Evolutionary conservation across 805 yeast species (phyloP).

Genomic region (Wickerhamiella sorbophila): DNA sequence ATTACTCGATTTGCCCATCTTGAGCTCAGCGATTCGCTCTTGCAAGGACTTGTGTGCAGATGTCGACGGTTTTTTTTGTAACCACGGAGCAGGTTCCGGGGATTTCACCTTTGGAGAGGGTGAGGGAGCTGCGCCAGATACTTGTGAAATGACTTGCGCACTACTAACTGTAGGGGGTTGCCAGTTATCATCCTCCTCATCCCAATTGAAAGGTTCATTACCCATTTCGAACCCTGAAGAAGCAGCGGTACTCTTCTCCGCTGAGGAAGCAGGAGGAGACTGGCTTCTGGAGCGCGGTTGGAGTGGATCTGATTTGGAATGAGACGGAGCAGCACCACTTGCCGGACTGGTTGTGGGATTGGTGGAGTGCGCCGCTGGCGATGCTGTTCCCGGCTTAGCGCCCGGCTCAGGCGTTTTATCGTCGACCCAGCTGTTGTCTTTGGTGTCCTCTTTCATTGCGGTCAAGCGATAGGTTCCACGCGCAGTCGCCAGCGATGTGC

Average conservation of each 20-base stretch:
- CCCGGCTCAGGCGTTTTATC: background rate
- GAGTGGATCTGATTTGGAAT: background rate
- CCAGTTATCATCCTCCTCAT: conserved; percentile 27
- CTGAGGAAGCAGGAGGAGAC: conserved; percentile 6
- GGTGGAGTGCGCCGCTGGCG: background rate
- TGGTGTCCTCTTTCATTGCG: conserved; percentile 14
- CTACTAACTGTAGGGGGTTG: conserved; percentile 13
- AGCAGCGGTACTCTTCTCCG: background rate
- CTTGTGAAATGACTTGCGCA: background rate
- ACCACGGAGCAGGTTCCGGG: conserved; percentile 2
- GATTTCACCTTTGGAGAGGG: background rate
- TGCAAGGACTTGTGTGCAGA: conserved; percentile 3
- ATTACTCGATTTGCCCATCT: background rate
- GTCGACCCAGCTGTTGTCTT: background rate
- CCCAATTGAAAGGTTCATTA: conserved; percentile 24
- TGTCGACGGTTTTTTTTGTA: background rate
- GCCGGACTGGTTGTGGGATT: background rate
- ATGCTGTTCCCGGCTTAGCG: background rate
- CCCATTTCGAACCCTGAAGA: conserved; percentile 13
- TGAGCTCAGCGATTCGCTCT: conserved; percentile 5
- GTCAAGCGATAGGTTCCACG: conserved; percentile 20
- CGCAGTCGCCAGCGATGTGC: conserved; percentile 15
- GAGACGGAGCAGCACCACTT: background rate
- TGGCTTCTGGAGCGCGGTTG: background rate
- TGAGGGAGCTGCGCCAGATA: background rate